phyloP scores from a whole-genome alignment of 106 monocot genomes.

The Allium fistulosum region DNA sequence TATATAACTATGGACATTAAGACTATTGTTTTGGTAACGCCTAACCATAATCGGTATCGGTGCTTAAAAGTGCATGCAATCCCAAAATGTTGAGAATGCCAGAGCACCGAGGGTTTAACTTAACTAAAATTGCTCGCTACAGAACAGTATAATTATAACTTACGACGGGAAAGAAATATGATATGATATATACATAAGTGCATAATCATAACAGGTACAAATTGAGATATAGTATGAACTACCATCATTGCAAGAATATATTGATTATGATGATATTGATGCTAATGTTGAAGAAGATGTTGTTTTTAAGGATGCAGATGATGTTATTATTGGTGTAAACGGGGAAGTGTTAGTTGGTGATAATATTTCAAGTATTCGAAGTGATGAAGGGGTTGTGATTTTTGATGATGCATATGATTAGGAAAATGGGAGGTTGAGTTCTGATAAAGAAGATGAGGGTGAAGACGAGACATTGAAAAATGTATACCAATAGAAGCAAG shows the following conservation, averaged over 20 bases:
- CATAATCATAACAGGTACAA: too few species aligned
- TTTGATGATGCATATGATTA: constrained; percentile 38
- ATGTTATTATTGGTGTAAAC: constrained; percentile 23
- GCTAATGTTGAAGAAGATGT: constrained; percentile 15
- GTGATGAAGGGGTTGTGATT: constrained; percentile 19
- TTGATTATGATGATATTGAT: constrained; percentile 28
- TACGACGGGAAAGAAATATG: too few species aligned
- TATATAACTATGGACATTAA: too few species aligned
- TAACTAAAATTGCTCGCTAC: too few species aligned
- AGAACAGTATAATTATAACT: too few species aligned
- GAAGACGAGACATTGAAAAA: constrained; percentile 44
- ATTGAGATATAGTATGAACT: too few species aligned
- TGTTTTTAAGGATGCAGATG: constrained; percentile 10
- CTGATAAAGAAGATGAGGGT: constrained; percentile 46
- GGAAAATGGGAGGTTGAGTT: constrained; percentile 38
- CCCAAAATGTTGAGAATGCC: too few species aligned
- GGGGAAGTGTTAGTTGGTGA: constrained; percentile 30
- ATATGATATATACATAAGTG: too few species aligned
- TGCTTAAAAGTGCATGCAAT: too few species aligned
- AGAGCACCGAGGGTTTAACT: too few species aligned
- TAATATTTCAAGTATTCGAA: constrained; percentile 15
- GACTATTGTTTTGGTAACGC: too few species aligned
- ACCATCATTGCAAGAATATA: constrained; percentile 29
- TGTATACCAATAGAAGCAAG: constrained; percentile 49
- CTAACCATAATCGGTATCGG: too few species aligned